Percentiles rank a stretch among this genome's conserved stretches.
Evolutionary conservation across 1,139 yeast genomes (phyloP).

Genomic region (Suhomyces bribrorum): DNA sequence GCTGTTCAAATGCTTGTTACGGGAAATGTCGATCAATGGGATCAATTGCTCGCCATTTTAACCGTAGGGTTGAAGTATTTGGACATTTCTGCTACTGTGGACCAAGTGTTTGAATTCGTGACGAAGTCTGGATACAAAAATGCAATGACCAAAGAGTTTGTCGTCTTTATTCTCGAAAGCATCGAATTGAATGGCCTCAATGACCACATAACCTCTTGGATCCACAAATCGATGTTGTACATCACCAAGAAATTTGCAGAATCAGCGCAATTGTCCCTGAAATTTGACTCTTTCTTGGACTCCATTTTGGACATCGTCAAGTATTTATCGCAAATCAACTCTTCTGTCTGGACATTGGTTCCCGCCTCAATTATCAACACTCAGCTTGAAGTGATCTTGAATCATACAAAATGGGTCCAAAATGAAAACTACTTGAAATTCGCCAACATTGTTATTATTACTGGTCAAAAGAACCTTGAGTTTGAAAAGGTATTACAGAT

Average conservation of each 20-base stretch:
- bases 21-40: slow-evolving; percentile 14
- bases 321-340: slow-evolving; percentile 12
- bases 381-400: slow-evolving; percentile 65
- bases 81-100: slow-evolving; percentile 8
- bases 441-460: slow-evolving; percentile 36
- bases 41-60: slow-evolving; percentile 17
- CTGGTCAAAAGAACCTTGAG: slow-evolving; percentile 43
- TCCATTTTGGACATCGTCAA: slow-evolving; percentile 20
- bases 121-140: slow-evolving; percentile 21
- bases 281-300: slow-evolving; percentile 33
- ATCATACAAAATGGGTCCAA: slow-evolving; percentile 47
- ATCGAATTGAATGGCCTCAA: slow-evolving; percentile 11
- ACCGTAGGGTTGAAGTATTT: slow-evolving; percentile 15
- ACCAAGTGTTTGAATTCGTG: slow-evolving; percentile 18
- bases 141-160: slow-evolving; percentile 28
- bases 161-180: slow-evolving; percentile 18
- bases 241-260: slow-evolving; percentile 68
- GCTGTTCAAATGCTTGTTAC: slow-evolving; percentile 8
- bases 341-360: slow-evolving; percentile 44
- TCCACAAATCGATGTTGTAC: slow-evolving; percentile 54
- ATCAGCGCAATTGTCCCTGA: slow-evolving; percentile 30
- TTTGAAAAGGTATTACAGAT: slow-evolving; percentile 63
- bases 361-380: slow-evolving; percentile 57
- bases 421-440: slow-evolving; percentile 43
- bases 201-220: slow-evolving; percentile 32